Evolutionary conservation across 352 stramenopile genomes (phyloP).

Genomic region (Globisporangium takayamanum): DNA sequence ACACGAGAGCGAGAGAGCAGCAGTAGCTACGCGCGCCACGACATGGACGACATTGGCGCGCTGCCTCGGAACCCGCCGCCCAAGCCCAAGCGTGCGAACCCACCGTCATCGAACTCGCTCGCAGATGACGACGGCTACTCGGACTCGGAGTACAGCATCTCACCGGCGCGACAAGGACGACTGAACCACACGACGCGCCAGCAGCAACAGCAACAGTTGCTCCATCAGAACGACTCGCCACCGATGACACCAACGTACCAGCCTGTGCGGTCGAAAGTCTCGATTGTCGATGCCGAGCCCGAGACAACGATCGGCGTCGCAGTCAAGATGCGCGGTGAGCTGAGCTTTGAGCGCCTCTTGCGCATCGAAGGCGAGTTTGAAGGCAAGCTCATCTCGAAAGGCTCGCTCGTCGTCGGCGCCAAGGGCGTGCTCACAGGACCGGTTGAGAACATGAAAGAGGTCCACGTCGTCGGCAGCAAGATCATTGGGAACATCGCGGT

Average conservation of each 20-base stretch:
- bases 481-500: conserved; percentile 85
- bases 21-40: conserved; percentile 4
- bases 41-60: conserved; percentile 49
- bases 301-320: conserved; percentile 78
- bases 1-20: conserved; percentile 8
- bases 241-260: conserved; percentile 60
- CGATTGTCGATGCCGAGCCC: conserved; percentile 68
- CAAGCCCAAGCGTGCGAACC: conserved; percentile 67
- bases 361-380: conserved; percentile 89
- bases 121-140: conserved; percentile 56
- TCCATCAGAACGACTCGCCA: conserved; percentile 48
- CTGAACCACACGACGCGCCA: conserved; percentile 24
- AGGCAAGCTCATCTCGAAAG: conserved; percentile 84
- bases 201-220: conserved; percentile 21
- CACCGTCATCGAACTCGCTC: conserved; percentile 19
- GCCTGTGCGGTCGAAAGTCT: conserved; percentile 40
- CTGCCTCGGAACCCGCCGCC: conserved; percentile 49
- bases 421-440: conserved; percentile 76
- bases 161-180: conserved; percentile 52
- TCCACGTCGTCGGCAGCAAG: conserved; percentile 81
- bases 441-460: conserved; percentile 85
- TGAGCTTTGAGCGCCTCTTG: conserved; percentile 86
- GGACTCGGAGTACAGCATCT: conserved; percentile 54
- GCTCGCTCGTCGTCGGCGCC: conserved; percentile 81
- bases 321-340: conserved; percentile 87